Base-by-base conservation (phyloP, 495 filamentous ascomycete genomes). In the Aspergillus indologenus region DNA sequence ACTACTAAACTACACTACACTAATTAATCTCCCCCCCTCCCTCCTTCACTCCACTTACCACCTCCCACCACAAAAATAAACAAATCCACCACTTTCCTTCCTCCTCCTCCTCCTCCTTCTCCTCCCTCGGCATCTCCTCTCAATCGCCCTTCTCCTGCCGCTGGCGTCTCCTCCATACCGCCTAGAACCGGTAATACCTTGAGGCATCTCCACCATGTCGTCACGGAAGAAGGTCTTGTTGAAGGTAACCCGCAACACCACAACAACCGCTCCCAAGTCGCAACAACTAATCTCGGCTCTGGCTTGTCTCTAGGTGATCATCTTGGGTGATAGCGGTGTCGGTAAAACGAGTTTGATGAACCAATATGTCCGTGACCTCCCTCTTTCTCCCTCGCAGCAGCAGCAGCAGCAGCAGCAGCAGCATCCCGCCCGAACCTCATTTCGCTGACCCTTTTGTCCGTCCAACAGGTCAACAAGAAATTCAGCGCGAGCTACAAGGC, bases 331-430 rank as follows among this genome's bases (percentile, higher is more conserved):
- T 71, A 96, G 92, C 74, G 94, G 94, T 70, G 94, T 99, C 47
- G 94, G 94, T 62, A 99, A 99, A 82, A 99, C 95, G 53, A 96
- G 91, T 75, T 86, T 99, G 83, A 98, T 99, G 94, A 99, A 98
- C 79, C 94, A 99, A 98, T 99, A 98, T 87, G 94, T 98, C 85
- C 68, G 90, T 80, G n/a, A n/a, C 59, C 45, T 58, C 48, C 60
- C 45, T 61, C 55, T 23, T n/a, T n/a, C n/a, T n/a, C n/a, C 44
- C 46, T 57, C 42, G 45, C 54, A 24, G 23, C n/a, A n/a, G n/a
- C n/a, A n/a, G n/a, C n/a, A n/a, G n/a, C n/a, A n/a, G n/a, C n/a
- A n/a, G n/a, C n/a, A n/a, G n/a, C n/a, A n/a, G n/a, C n/a, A n/a
- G n/a, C 54, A 47, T 47, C 26, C 48, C 50, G 40, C 24, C 53